Base-by-base conservation (phyloP, 371 early-diverging fungal species). In the Thermomucor indicae-seudaticae region DNA sequence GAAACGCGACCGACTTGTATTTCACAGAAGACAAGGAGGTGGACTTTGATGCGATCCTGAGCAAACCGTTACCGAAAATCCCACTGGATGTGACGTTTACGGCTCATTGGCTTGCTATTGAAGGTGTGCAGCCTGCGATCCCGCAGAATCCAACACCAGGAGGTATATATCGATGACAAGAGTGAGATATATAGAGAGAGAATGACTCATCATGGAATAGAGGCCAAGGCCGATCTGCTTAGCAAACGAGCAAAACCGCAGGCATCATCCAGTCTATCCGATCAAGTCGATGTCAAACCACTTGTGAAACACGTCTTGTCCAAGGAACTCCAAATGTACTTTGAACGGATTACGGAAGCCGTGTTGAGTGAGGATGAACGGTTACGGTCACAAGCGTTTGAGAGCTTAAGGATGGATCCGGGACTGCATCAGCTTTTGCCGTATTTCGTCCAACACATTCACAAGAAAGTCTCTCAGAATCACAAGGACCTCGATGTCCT, bases 61-160 rank as follows among this genome's bases (percentile, higher is more conserved):
- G 88, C 47, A 81, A 85, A 22, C 94, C 97, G 0, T 73, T 99
- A 14, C 99, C 99, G 1, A 89, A 91, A 47, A 91, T 98, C 3
- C 99, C 99, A 1, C 71, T 89, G 22, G 93, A 95, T 45, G 83
- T 91, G 0, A 80, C 85, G 2, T 92, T 86, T 55, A 93, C 93
- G 2, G 92, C 89, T n/a, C 97, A 98, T 65, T 98, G 97, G 97
- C 84, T 99, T 11, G 99, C 99, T 3, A 92, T 99, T 53, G 99
- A 99, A 57, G 99, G 99, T 19, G 97, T 98, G 4, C 99, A 99
- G 67, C 99, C 99, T 29, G 87, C 90, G 11, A 99, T 97, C 57
- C 93, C 96, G 24, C 98, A 99, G 71, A 99, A 99, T 62, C 99
- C 99, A 19, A 83, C 92, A 2, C 88, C 92, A 0, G 71, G 77